These are phyloP conservation scores for Terana coerulea DNA, from an alignment of 768 basidiomycete genomes.

Conservation along the genomic window DNA sequence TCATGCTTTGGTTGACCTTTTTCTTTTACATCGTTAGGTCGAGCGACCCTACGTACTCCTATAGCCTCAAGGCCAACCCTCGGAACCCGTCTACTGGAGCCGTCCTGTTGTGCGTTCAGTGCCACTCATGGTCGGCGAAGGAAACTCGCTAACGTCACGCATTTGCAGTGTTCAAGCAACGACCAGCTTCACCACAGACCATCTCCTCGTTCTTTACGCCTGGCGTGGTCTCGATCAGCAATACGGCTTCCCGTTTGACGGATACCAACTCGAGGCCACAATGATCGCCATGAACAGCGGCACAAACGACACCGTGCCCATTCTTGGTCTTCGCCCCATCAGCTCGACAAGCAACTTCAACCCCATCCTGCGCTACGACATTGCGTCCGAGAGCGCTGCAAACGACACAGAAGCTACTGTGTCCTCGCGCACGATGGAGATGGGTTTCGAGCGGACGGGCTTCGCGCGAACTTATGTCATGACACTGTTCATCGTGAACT, in stretches of 20 bases:
- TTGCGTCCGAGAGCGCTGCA: neutral
- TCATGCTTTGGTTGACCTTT: neutral
- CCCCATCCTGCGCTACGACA: neutral
- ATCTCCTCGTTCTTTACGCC: slow-evolving; percentile 15
- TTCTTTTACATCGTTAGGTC: slow-evolving; percentile 2
- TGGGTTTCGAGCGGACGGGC: slow-evolving; percentile 10
- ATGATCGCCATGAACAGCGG: slow-evolving; percentile 6
- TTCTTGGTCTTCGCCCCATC: slow-evolving; percentile 13
- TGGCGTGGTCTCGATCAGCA: slow-evolving; percentile 16
- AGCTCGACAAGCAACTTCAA: slow-evolving; percentile 16
- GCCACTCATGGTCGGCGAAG: too few relatives aligned
- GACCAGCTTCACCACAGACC: slow-evolving; percentile 9
- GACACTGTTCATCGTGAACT: slow-evolving; percentile 19
- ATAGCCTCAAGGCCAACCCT: slow-evolving; percentile 9
- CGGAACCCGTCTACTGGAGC: neutral
- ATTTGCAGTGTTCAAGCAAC: slow-evolving; percentile 13
- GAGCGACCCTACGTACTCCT: slow-evolving; percentile 6
- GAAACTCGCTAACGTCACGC: too few relatives aligned
- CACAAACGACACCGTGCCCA: slow-evolving; percentile 11
- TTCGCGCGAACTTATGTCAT: slow-evolving; percentile 17
- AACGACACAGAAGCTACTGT: neutral
- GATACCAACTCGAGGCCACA: slow-evolving; percentile 14
- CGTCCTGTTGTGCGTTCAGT: too few relatives aligned
- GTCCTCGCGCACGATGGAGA: slow-evolving; percentile 1
- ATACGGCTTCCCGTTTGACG: slow-evolving; percentile 18